Evolutionary conservation across 2,329 filamentous ascomycete species (phyloP), one percentile per base, ranked within the genome.

Genomic region (Monilinia laxa): DNA sequence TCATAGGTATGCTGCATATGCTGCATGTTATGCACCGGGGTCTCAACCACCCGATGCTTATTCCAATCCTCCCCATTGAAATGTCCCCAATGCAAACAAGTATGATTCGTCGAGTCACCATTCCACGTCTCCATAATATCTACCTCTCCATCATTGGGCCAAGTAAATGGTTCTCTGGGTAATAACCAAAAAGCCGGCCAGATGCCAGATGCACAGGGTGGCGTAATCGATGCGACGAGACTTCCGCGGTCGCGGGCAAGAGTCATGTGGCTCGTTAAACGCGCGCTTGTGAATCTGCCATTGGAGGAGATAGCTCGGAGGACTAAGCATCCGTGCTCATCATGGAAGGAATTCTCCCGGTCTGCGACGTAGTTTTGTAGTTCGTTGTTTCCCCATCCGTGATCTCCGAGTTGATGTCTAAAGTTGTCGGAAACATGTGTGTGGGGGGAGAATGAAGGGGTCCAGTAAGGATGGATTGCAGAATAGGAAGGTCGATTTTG

Each of bases 81-180:
- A 65, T 80, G 79, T 4, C 85, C 85, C 85, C 85, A 87, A 71
- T 87, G 85, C 59, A 87, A 76, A 71, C 85, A 87, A 0, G 80
- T 80, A 65, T 84, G 81, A 72, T 87, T 87, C 58, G 82, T 78
- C 45, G 75, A 73, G 68, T 85, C 82, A 23, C 81, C 84, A 69
- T 87, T 86, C 85, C 85, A 87, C n/a, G 79, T 82, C 75, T 87
- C 85, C 52, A 84, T 82, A 57, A 87, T 84, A 73, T 87, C 85
- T 16, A 87, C 78, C 73, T 87, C 85, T 65, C 85, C 85, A 68
- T 87, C 85, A 0, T 76, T 80, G 0, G 85, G 85, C 85, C 85
- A 87, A 0, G 76, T 75, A 71, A 87, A 87, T 0, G 85, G 85
- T 70, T 87, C 83, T 42, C 79, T 75, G 0, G 85, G 85, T 7